Evolutionary conservation across 805 yeast genomes (phyloP).

Genomic region (Cyberlindnera maclurae): DNA sequence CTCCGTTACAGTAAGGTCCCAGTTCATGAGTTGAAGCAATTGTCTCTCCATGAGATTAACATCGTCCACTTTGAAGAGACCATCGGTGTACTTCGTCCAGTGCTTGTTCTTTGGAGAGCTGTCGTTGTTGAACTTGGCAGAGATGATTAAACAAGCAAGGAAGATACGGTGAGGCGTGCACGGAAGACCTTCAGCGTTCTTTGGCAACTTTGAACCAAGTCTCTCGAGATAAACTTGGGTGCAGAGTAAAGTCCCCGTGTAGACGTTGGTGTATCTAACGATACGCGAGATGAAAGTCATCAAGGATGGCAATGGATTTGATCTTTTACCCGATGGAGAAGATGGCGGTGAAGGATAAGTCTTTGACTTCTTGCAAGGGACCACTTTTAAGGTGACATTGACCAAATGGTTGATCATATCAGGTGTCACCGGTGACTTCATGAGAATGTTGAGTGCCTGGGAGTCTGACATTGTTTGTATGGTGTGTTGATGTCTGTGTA

Average conservation of each 20-base stretch:
- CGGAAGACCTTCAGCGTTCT: conserved; percentile 68
- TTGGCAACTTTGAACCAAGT: conserved; percentile 54
- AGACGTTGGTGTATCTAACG: conserved; percentile 71
- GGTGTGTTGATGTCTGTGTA: not conserved
- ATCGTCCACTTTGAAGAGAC: conserved; percentile 59
- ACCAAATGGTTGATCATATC: conserved; percentile 70
- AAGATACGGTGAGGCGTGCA: conserved; percentile 77
- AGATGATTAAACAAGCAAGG: conserved; percentile 63
- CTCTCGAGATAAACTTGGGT: conserved; percentile 63
- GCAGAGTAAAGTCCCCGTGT: conserved; percentile 70
- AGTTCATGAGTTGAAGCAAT: conserved; percentile 55
- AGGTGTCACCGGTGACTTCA: conserved; percentile 62
- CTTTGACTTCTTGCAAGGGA: conserved; percentile 46
- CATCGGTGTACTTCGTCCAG: conserved; percentile 77
- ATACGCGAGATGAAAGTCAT: conserved; percentile 67
- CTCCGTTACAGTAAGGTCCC: conserved; percentile 63
- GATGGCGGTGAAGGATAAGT: conserved; percentile 31
- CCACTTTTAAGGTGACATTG: conserved; percentile 55
- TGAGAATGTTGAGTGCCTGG: conserved; percentile 52
- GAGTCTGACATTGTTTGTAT: conserved; percentile 33
- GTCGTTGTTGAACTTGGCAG: conserved; percentile 72
- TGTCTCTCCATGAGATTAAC: conserved; percentile 79
- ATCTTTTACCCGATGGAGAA: conserved; percentile 21
- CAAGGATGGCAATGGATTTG: conserved; percentile 44
- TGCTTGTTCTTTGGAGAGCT: conserved; percentile 71